These are phyloP conservation scores for Hemisphaericaspora subhashii DNA, from an alignment of 1,139 yeast species.

Conservation along the genomic window DNA sequence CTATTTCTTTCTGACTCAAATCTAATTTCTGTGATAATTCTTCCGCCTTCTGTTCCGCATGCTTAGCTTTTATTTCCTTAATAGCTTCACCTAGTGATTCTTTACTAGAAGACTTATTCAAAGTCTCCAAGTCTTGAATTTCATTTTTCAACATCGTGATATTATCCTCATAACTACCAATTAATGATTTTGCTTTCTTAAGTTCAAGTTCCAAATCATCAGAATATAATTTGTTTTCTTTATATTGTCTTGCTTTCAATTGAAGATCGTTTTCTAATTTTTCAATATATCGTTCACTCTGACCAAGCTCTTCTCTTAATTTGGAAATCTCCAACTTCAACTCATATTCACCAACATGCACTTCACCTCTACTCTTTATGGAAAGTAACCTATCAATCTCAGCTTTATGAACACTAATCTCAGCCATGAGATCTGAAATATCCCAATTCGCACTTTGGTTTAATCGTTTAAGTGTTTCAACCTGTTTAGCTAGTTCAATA, in stretches of 20 bases:
- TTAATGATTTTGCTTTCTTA: neutral
- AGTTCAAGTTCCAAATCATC: slow-evolving; percentile 3
- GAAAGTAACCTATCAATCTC: slow-evolving; percentile 3
- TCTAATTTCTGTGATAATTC: neutral
- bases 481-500: slow-evolving; percentile 1
- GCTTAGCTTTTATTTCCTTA: slow-evolving; percentile 3
- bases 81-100: slow-evolving; percentile 4
- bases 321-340: slow-evolving; percentile 1
- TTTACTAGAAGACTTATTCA: neutral
- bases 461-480: slow-evolving; percentile 5
- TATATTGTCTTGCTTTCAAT: neutral
- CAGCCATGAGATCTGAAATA: slow-evolving; percentile 4
- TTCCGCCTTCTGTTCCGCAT: slow-evolving; percentile 1
- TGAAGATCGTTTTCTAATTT: slow-evolving; percentile 1
- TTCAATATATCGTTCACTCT: slow-evolving; percentile 4
- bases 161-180: slow-evolving; percentile 1
- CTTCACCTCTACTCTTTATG: slow-evolving; percentile 2
- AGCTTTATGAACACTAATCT: neutral
- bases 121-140: neutral
- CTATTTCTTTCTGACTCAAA: neutral
- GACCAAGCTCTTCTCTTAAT: slow-evolving; percentile 2
- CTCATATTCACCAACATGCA: slow-evolving; percentile 3
- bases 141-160: slow-evolving; percentile 1
- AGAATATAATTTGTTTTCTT: neutral
- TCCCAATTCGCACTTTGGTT: slow-evolving; percentile 3